Evolutionary conservation across 2,329 filamentous ascomycete species (phyloP).

Genomic region (Beauveria bassiana): DNA sequence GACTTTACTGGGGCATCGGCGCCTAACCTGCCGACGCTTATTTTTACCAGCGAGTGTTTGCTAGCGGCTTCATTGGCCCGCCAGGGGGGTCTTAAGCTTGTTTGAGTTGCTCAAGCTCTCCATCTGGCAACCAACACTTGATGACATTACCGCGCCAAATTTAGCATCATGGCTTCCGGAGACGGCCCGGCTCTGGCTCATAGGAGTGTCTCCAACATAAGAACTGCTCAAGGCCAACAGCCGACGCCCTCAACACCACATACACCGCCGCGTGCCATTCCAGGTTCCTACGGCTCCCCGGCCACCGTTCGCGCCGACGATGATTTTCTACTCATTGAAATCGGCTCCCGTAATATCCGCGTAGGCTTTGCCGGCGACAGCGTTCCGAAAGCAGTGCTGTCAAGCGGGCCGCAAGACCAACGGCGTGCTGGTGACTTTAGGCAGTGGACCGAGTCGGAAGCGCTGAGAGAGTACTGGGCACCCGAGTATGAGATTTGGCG

Average conservation of each 20-base stretch:
- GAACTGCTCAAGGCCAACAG: constrained; percentile 21
- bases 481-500: constrained; percentile 68
- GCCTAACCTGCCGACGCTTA: constrained; percentile 16
- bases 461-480: constrained; percentile 48
- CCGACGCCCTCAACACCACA: constrained; percentile 36
- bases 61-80: neutral
- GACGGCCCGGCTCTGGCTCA: constrained; percentile 43
- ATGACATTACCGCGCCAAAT: neutral
- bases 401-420: constrained; percentile 68
- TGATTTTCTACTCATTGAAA: constrained; percentile 73
- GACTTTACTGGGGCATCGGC: constrained; percentile 21
- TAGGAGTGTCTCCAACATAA: constrained; percentile 51
- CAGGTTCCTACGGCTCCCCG: constrained; percentile 50
- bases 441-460: constrained; percentile 51
- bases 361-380: constrained; percentile 84
- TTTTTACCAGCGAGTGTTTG: neutral
- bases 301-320: constrained; percentile 67
- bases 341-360: constrained; percentile 71
- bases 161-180: constrained; percentile 34
- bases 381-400: constrained; percentile 60
- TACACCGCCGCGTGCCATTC: constrained; percentile 49
- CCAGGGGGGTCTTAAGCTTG: neutral
- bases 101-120: neutral
- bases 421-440: constrained; percentile 76
- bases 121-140: neutral